phyloP scores from a whole-genome alignment of 1,139 yeast genomes.

The Protomyces inundatus region DNA sequence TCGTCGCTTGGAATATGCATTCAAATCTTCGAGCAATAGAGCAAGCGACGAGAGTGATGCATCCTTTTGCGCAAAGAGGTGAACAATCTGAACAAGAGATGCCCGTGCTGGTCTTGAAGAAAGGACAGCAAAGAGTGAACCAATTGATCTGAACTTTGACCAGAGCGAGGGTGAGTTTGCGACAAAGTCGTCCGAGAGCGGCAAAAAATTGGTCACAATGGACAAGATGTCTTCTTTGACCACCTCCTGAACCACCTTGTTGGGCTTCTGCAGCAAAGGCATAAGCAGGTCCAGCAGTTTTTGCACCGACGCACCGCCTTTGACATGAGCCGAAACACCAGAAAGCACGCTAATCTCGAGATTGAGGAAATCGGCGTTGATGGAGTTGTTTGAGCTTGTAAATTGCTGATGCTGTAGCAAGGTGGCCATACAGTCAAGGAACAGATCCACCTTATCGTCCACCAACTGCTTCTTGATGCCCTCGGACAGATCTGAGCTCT shows the following conservation, averaged over 20 bases:
- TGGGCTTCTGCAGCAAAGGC: conserved; percentile 51
- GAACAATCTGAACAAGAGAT: conserved; percentile 56
- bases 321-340: conserved; percentile 21
- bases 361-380: conserved; percentile 21
- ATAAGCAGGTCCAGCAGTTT: conserved; percentile 26
- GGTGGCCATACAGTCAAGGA: conserved; percentile 8
- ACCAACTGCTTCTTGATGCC: not conserved
- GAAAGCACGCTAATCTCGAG: conserved; percentile 18
- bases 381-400: conserved; percentile 15
- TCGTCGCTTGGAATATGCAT: conserved; percentile 59
- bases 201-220: conserved; percentile 53
- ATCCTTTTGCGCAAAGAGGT: conserved; percentile 54
- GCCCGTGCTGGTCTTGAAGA: conserved; percentile 58
- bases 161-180: conserved; percentile 52
- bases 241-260: conserved; percentile 49
- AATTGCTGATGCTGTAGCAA: conserved; percentile 15
- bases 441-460: conserved; percentile 9
- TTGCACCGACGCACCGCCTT: conserved; percentile 17
- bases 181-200: conserved; percentile 44
- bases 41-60: conserved; percentile 47
- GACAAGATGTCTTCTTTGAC: conserved; percentile 58
- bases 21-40: conserved; percentile 55
- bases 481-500: not conserved
- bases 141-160: conserved; percentile 52
- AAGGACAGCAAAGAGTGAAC: conserved; percentile 57